A percentile compares a stretch with the other conserved stretches of the same genome.
Conservation (phyloP, 78 protist species). For the Monosiga brevicollis region DNA sequence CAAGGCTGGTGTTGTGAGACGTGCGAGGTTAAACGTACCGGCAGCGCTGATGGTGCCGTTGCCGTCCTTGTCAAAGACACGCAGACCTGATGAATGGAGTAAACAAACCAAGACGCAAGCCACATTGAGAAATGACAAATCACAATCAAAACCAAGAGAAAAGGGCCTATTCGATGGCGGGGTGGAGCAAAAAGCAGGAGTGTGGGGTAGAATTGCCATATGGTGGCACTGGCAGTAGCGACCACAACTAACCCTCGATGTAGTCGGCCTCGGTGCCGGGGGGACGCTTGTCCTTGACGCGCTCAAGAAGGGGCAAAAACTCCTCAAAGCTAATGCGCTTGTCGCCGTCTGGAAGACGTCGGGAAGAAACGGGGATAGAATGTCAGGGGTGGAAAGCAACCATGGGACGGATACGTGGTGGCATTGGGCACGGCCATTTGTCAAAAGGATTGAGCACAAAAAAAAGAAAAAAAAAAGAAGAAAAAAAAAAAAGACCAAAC, state of each 20-base stretch:
- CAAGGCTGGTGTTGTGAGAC: too few relatives aligned
- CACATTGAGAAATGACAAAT: not conserved
- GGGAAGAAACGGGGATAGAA: not conserved
- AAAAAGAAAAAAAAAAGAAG: not conserved
- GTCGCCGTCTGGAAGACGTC: not conserved
- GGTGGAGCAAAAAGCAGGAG: not conserved
- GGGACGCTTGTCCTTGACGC: not conserved
- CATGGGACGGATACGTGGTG: too few relatives aligned
- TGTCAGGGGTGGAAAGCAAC: too few relatives aligned
- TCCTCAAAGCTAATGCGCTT: slow-evolving; percentile 23
- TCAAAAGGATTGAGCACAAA: not conserved
- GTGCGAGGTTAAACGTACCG: too few relatives aligned
- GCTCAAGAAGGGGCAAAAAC: slow-evolving; percentile 16
- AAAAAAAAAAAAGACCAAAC: not conserved
- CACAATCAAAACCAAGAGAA: not conserved
- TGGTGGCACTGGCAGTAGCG: too few relatives aligned
- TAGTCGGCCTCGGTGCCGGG: slow-evolving; percentile 27
- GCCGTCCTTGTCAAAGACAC: slow-evolving; percentile 74
- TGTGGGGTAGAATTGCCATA: too few relatives aligned
- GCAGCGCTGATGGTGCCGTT: slow-evolving; percentile 41
- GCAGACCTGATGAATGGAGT: slow-evolving; percentile 15
- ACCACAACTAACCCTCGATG: slow-evolving; percentile 13
- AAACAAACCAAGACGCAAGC: not conserved
- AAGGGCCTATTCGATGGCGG: not conserved
- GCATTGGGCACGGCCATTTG: too few relatives aligned